These are phyloP conservation scores for Anisodus tanguticus DNA, from an alignment of 257 asterid genomes.

Conservation along the genomic window DNA sequence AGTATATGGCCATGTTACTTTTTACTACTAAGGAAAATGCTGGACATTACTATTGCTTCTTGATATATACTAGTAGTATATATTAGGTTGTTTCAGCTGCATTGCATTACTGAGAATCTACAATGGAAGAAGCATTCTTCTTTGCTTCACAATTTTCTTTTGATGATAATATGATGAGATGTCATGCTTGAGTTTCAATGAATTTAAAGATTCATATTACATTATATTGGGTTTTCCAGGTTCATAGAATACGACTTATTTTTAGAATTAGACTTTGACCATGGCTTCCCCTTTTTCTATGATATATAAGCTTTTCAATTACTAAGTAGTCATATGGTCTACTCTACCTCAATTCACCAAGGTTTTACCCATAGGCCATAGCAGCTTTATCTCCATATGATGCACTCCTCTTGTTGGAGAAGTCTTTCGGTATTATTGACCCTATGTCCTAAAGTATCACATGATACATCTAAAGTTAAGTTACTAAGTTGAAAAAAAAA, in stretches of 20 bases:
- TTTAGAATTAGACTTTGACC: neutral
- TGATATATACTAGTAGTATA: neutral
- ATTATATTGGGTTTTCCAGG: neutral
- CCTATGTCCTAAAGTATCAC: neutral
- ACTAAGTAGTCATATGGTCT: neutral
- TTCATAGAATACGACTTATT: neutral
- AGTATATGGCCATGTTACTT: neutral
- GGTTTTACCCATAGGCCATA: neutral
- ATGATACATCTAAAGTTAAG: neutral
- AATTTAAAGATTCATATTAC: neutral
- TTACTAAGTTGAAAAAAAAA: neutral
- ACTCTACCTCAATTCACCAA: neutral
- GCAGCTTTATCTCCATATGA: neutral
- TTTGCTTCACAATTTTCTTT: constrained; percentile 16
- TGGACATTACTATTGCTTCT: neutral
- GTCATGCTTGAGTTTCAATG: constrained; percentile 4
- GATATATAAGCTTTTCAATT: neutral
- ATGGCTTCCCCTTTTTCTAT: neutral
- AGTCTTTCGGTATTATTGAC: neutral
- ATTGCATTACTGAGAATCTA: neutral
- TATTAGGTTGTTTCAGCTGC: neutral
- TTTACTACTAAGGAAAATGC: neutral
- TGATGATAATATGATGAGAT: neutral
- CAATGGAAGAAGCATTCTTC: constrained; percentile 4
- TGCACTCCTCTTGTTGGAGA: neutral